Evolutionary conservation across 352 stramenopile genomes (phyloP).

Genomic region (Phytophthora quininea): DNA sequence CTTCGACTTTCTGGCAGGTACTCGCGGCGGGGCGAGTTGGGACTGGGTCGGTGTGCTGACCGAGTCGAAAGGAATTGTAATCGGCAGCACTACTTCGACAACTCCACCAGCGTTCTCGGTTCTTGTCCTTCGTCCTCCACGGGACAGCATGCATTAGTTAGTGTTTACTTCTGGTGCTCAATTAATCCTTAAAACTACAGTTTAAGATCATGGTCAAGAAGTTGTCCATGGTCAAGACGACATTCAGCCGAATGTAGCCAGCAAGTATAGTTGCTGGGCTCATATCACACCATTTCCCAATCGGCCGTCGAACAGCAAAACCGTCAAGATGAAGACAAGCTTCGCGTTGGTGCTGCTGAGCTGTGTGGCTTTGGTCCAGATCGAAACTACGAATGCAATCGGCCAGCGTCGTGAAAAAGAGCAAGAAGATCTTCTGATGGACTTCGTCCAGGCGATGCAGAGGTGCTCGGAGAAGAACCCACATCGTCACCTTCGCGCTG

Average conservation of each 20-base stretch:
- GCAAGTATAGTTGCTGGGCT: slow-evolving; percentile 6
- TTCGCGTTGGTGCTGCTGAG: slow-evolving; percentile 9
- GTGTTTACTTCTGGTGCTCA: too few species aligned
- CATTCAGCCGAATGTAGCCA: slow-evolving; percentile 15
- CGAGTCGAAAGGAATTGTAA: neutral
- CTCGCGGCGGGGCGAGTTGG: neutral
- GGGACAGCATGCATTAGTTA: too few species aligned
- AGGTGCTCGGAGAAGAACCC: slow-evolving; percentile 8
- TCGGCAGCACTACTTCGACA: neutral
- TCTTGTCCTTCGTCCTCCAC: neutral
- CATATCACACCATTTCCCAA: neutral
- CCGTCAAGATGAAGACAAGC: slow-evolving; percentile 18
- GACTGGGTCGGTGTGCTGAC: neutral
- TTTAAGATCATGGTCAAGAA: too few species aligned
- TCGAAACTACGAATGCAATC: neutral
- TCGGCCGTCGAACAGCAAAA: slow-evolving; percentile 9
- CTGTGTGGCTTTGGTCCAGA: slow-evolving; percentile 13
- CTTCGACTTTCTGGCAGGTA: neutral
- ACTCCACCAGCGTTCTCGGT: neutral
- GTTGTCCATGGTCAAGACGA: slow-evolving; percentile 4
- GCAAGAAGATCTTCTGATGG: neutral
- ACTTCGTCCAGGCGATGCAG: slow-evolving; percentile 9
- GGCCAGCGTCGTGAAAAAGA: neutral
- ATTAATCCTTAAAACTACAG: too few species aligned
- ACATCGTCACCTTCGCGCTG: slow-evolving; percentile 4